Conservation (phyloP, 1,139 yeast species). For the Saccharomycopsis phalli region DNA sequence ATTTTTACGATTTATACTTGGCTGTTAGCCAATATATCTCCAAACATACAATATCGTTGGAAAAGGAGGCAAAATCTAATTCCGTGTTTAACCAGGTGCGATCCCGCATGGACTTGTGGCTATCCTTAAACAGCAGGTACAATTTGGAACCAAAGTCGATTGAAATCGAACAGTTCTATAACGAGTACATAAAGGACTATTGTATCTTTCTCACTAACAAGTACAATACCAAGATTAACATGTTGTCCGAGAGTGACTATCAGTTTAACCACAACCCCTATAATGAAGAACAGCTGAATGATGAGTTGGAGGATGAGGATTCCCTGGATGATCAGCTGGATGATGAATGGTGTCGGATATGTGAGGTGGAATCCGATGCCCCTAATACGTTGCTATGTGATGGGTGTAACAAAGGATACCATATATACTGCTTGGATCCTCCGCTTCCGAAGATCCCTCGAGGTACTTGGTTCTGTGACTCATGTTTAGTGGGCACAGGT, state of each 20-base stretch:
- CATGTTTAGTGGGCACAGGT: slow-evolving; percentile 78
- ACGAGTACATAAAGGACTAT: slow-evolving; percentile 33
- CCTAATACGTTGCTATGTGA: slow-evolving; percentile 53
- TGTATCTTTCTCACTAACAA: slow-evolving; percentile 34
- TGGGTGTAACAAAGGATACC: slow-evolving; percentile 64
- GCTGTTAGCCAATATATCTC: slow-evolving; percentile 26
- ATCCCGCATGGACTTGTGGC: slow-evolving; percentile 29
- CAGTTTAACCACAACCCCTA: slow-evolving; percentile 25
- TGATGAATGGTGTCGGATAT: slow-evolving; percentile 41
- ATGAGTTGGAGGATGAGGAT: slow-evolving; percentile 22
- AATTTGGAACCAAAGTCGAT: slow-evolving; percentile 13
- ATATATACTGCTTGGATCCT: slow-evolving; percentile 52
- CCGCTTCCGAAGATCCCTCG: slow-evolving; percentile 42
- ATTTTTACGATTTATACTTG: slow-evolving; percentile 47
- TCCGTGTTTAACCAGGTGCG: slow-evolving; percentile 12
- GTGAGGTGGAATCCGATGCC: slow-evolving; percentile 44
- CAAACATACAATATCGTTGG: slow-evolving; percentile 27
- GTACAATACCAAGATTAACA: slow-evolving; percentile 19
- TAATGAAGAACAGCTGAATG: slow-evolving; percentile 21
- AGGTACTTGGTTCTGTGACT: slow-evolving; percentile 71
- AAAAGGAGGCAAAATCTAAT: slow-evolving; percentile 3
- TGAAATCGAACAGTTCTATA: slow-evolving; percentile 31
- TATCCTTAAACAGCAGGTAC: slow-evolving; percentile 27
- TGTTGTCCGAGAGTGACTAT: slow-evolving; percentile 20
- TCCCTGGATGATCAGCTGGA: slow-evolving; percentile 28